Percentiles rank a stretch among this genome's conserved stretches.
phyloP scores from a whole-genome alignment of 1,284 basidiomycete species.

The Hortiboletus rubellus region DNA sequence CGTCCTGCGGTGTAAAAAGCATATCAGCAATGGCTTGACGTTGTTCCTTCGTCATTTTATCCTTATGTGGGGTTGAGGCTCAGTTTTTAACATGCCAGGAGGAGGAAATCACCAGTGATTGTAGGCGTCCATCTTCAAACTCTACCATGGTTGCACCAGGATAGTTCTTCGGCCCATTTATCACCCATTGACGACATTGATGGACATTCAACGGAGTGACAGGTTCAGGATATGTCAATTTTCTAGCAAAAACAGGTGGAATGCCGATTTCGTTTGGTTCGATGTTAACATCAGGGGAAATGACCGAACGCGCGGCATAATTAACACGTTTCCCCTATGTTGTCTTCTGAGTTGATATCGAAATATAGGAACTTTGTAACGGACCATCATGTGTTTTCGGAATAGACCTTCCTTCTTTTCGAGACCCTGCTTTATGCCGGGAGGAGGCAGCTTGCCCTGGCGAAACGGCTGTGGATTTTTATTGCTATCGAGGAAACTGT shows the following conservation, averaged over 20 bases:
- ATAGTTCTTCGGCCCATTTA: constrained; percentile 87
- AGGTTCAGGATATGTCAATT: constrained; percentile 97
- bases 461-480: constrained; percentile 89
- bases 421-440: constrained; percentile 94
- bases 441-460: constrained; percentile 90
- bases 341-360: constrained; percentile 5
- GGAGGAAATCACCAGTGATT: constrained; percentile 63
- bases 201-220: constrained; percentile 93
- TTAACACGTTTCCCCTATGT: constrained; percentile 97
- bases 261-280: constrained; percentile 99
- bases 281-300: constrained; percentile 99
- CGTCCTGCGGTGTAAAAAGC: constrained; percentile 89
- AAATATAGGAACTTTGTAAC: constrained; percentile 1
- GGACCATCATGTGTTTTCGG: constrained; percentile 99
- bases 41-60: constrained; percentile 84
- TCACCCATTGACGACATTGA: constrained; percentile 88
- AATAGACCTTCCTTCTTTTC: constrained; percentile 99
- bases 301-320: constrained; percentile 98
- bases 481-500: constrained; percentile 96
- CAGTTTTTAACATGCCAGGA: background rate
- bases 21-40: constrained; percentile 97
- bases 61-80: constrained; percentile 46
- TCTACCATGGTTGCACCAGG: constrained; percentile 96
- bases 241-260: constrained; percentile 96
- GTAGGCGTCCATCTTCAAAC: constrained; percentile 89